Evolutionary conservation across 2,329 filamentous ascomycete genomes (phyloP), one percentile per base, ranked within the genome.

Genomic region (Colletotrichum gigasporum): DNA sequence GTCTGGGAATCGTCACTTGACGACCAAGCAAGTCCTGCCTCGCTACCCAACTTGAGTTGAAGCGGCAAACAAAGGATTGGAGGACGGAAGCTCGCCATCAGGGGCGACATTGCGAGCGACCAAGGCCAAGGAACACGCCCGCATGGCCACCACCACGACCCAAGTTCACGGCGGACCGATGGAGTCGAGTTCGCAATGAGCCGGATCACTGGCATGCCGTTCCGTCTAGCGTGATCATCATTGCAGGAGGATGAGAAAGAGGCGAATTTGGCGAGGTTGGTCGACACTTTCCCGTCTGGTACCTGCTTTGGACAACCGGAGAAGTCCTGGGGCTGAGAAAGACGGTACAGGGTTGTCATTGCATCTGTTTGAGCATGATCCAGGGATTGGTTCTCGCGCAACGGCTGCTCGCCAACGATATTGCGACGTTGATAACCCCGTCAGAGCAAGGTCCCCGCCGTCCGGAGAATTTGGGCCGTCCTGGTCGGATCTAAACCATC

Each of bases 391-490:
- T 39, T 50, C 47, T 60, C 45, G 55, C 55, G 55, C 52, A 37
- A 30, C 56, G 34, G 56, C 42, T 30, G 44, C 34, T 63, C 52
- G 42, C 52, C 42, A 56, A 24, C 35, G 47, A 32, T 37, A 30
- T 42, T 35, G 35, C 34, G 34, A 54, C 47, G 18, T 59, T 28
- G n/a, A 47, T n/a, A 50, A 34, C 18, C 28, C 30, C 37, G 22
- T 48, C n/a, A 20, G 37, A 55, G 48, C 41, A 44, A 61, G 48
- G 48, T 48, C 28, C 59, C 61, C 61, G 48, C 56, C 48, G 28
- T 5, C 61, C 61, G 56, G 61, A 61, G 56, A 64, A 30, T 64
- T 44, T 64, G 42, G 41, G 48, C 56, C 55, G 61, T 42, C 51
- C 48, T 42, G 32, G 45, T 28, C n/a, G 32, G 28, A 61, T 61